Conservation (phyloP, 2,329 filamentous ascomycete genomes). For the Colletotrichum sp. region DNA sequence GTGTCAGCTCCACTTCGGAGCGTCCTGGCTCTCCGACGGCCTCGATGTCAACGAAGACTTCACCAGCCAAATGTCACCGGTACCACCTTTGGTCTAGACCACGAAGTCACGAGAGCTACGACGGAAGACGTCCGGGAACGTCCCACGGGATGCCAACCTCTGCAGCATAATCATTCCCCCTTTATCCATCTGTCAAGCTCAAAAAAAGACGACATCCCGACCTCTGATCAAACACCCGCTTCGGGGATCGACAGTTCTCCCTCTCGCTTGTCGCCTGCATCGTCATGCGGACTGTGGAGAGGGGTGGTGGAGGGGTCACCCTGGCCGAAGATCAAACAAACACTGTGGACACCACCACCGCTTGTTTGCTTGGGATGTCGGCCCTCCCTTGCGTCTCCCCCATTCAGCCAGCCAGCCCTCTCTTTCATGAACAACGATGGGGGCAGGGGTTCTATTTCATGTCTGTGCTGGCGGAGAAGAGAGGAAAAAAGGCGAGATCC, state of each 20-base stretch:
- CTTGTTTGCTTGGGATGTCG: background rate
- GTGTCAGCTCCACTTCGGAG: background rate
- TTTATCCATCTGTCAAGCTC: background rate
- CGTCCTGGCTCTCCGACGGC: background rate
- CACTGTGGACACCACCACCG: background rate
- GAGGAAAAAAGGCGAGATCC: background rate
- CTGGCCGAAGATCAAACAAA: conserved; percentile 15
- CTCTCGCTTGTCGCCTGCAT: conserved; percentile 6
- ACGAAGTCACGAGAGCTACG: background rate
- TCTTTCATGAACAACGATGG: background rate
- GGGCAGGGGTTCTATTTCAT: background rate
- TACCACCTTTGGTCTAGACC: background rate
- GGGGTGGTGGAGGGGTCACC: background rate
- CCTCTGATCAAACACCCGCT: conserved; percentile 14
- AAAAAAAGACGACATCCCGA: background rate
- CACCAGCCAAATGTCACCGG: background rate
- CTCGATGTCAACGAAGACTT: background rate
- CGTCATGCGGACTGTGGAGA: conserved; percentile 2
- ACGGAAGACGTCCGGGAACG: background rate
- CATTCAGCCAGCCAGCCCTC: background rate
- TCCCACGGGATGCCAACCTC: background rate
- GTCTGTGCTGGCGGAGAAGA: background rate
- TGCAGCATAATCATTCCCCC: background rate
- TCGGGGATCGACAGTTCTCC: background rate
- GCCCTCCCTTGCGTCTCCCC: background rate